Evolutionary conservation across 1,284 basidiomycete species (phyloP).

Genomic region (Paramarasmius palmivorus): DNA sequence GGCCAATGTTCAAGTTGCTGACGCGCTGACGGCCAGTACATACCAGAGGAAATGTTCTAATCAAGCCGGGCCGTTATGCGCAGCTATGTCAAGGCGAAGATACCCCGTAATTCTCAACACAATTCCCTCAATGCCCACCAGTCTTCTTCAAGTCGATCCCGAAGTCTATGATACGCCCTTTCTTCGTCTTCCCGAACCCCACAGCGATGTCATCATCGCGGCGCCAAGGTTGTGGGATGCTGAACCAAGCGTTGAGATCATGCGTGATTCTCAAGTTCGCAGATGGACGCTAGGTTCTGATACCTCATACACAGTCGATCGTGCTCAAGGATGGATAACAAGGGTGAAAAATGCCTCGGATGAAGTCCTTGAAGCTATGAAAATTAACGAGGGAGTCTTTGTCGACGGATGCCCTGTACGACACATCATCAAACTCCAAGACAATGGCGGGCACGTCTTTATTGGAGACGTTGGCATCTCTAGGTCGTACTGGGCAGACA

Average conservation of each 20-base stretch:
- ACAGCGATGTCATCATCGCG: constrained; percentile 15
- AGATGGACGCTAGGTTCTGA: constrained; percentile 8
- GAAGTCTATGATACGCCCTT: constrained; percentile 4
- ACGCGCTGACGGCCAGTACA: no score
- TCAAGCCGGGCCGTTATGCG: no score
- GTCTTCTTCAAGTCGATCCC: no score
- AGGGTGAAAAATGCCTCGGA: background rate
- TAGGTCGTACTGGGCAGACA: constrained; percentile 20
- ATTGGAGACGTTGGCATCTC: constrained; percentile 45
- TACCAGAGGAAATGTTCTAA: no score
- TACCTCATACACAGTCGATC: background rate
- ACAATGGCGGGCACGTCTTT: constrained; percentile 47
- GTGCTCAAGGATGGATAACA: constrained; percentile 3
- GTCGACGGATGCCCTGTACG: constrained; percentile 44
- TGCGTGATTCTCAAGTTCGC: constrained; percentile 14
- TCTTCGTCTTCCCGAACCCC: constrained; percentile 12
- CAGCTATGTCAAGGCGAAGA: no score
- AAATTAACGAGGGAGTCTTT: constrained; percentile 11
- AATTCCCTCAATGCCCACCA: no score
- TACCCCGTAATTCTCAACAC: no score
- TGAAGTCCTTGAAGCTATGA: background rate
- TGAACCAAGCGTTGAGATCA: constrained; percentile 6
- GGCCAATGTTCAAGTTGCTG: no score
- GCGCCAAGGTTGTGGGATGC: constrained; percentile 14
- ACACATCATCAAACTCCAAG: constrained; percentile 44